Conservation (phyloP, 495 filamentous ascomycete species). For the Penicillium salamii region DNA sequence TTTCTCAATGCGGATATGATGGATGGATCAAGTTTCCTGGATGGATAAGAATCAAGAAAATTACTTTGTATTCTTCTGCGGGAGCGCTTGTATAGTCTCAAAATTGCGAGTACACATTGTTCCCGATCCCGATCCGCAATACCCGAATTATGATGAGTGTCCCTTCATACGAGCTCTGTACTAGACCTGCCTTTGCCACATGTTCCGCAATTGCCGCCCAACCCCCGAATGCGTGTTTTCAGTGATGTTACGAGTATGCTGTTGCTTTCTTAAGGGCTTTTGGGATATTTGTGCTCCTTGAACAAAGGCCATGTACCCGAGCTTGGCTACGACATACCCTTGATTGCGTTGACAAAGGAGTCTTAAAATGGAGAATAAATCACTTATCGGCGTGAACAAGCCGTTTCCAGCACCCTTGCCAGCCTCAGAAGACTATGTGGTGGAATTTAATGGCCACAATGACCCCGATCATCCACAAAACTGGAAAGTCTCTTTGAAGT, state of each 20-base stretch:
- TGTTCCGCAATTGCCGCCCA: neutral
- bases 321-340: too few species aligned
- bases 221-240: too few species aligned
- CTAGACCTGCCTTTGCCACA: too few species aligned
- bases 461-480: constrained; percentile 46
- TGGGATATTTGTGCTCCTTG: too few species aligned
- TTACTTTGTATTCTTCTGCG: too few species aligned
- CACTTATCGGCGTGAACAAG: constrained; percentile 28
- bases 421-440: constrained; percentile 42
- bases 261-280: too few species aligned
- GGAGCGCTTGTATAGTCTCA: too few species aligned
- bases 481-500: constrained; percentile 40
- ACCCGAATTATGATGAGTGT: neutral
- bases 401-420: constrained; percentile 44
- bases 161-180: too few species aligned
- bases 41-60: too few species aligned
- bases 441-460: constrained; percentile 40
- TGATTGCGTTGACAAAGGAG: neutral
- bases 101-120: too few species aligned
- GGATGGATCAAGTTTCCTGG: constrained; percentile 10
- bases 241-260: too few species aligned
- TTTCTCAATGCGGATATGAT: constrained; percentile 33
- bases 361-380: constrained; percentile 10
- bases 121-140: neutral
- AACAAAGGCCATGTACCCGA: too few species aligned